A percentile compares a stretch with the other conserved stretches of the same genome.
These are phyloP conservation scores for Penicillium sp. DNA, from an alignment of 2,329 filamentous ascomycete genomes.

Conservation along the genomic window DNA sequence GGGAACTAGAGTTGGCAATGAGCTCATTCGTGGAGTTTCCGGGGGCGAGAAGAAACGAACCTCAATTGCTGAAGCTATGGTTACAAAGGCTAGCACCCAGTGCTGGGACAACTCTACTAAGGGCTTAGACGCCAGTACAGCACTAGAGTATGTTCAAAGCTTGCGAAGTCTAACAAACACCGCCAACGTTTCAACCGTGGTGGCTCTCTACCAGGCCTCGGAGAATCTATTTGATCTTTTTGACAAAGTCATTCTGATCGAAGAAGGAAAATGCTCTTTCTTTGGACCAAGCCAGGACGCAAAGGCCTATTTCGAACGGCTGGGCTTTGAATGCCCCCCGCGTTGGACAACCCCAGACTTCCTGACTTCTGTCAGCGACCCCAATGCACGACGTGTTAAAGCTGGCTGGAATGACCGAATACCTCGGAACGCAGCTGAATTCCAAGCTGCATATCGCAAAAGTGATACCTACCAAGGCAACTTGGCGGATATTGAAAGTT, in stretches of 20 bases:
- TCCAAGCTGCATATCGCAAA: conserved; percentile 53
- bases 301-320: conserved; percentile 66
- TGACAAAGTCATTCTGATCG: conserved; percentile 67
- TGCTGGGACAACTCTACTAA: conserved; percentile 77
- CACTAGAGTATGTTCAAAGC: conserved; percentile 69
- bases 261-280: conserved; percentile 69
- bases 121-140: conserved; percentile 72
- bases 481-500: conserved; percentile 53
- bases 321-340: conserved; percentile 71
- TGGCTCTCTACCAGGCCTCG: conserved; percentile 70
- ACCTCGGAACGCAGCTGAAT: conserved; percentile 56
- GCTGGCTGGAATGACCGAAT: conserved; percentile 59
- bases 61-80: conserved; percentile 74
- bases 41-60: conserved; percentile 77
- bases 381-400: conserved; percentile 57
- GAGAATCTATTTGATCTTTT: conserved; percentile 56
- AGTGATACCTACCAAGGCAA: conserved; percentile 48
- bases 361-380: conserved; percentile 70
- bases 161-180: conserved; percentile 66
- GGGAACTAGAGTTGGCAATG: conserved; percentile 72
- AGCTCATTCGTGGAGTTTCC: conserved; percentile 69
- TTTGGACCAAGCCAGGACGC: conserved; percentile 65
- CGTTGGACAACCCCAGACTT: conserved; percentile 75
- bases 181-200: conserved; percentile 59
- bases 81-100: conserved; percentile 64